Evolutionary conservation across 1,139 yeast species (phyloP), one percentile per base, ranked within the genome.

Genomic region (Taiozyma sp.): DNA sequence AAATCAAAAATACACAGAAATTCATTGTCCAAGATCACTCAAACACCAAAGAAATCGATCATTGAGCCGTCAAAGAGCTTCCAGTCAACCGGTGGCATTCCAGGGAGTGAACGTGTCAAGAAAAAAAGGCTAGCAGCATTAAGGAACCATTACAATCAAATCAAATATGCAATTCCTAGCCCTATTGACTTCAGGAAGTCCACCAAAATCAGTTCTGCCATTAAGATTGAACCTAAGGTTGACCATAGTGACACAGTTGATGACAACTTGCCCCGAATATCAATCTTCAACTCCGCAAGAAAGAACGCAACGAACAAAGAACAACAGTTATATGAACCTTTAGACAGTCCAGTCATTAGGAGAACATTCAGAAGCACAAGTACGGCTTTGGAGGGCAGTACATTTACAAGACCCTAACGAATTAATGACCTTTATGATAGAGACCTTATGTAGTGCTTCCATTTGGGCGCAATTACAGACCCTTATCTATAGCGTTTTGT

Each of bases 141-240:
- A 56, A 68, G 57, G 47, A 57, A 57, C n/a, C 66, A 63, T 43
- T 70, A 67, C 48, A 63, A 67, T 16, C 65, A 63, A 46, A 64
- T 66, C 4, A 65, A 66, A 41, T 59, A 62, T 39, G 69, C 69
- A 1, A 66, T 70, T 24, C 73, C 73, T 24, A 68, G 72, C 52
- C 41, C 41, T 19, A 38, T 38, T 14, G 41, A 38, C 16, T 38
- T 38, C 41, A 38, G 19, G n/a, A 38, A 38, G 24, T n/a, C 24
- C 14, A 8, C 23, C 3, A n/a, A n/a, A 6, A 13, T n/a, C 19
- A 32, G 8, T 8, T 32, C 14, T n/a, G 19, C 19, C 7, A 7
- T 32, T 19, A 32, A 32, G 8, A n/a, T 32, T 32, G 36, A n/a
- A 13, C 19, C 36, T 13, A 30, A 30, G 34, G 7, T 4, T n/a